A percentile compares a stretch with the other conserved stretches of the same genome.
Conservation (phyloP, 768 basidiomycete genomes). For the Lactarius akahatsu region DNA sequence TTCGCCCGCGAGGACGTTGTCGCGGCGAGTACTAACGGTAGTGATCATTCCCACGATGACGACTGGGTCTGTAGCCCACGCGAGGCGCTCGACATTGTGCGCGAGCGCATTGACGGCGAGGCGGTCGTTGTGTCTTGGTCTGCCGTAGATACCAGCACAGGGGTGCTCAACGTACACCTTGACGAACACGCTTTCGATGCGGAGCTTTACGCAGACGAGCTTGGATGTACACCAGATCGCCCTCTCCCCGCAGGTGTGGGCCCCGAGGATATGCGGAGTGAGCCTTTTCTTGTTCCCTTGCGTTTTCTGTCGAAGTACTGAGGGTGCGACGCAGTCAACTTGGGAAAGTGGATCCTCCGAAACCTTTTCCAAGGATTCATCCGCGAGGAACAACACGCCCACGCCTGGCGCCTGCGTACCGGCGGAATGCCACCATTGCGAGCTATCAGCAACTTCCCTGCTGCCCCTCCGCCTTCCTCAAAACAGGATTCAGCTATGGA, state of each 20-base stretch:
- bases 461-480: slow-evolving; percentile 11
- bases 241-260: slow-evolving; percentile 50
- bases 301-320: slow-evolving; percentile 3
- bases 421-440: not conserved
- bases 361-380: slow-evolving; percentile 84
- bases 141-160: slow-evolving; percentile 84
- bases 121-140: slow-evolving; percentile 85
- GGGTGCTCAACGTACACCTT: slow-evolving; percentile 83
- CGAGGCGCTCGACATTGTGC: slow-evolving; percentile 83
- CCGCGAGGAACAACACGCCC: slow-evolving; percentile 56
- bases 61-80: slow-evolving; percentile 62
- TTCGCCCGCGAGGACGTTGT: slow-evolving; percentile 67
- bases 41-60: slow-evolving; percentile 34
- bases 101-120: slow-evolving; percentile 93
- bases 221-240: slow-evolving; percentile 51
- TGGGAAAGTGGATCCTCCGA: slow-evolving; percentile 87
- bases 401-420: slow-evolving; percentile 31
- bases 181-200: slow-evolving; percentile 90
- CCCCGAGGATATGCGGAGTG: slow-evolving; percentile 79
- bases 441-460: not conserved
- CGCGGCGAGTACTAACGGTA: slow-evolving; percentile 36
- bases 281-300: slow-evolving; percentile 35
- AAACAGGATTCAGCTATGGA: not conserved
- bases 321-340: slow-evolving; percentile 58
- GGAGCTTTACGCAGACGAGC: slow-evolving; percentile 93